Base-by-base conservation (phyloP, 1,284 basidiomycete species). In the Flammula alnicola region DNA sequence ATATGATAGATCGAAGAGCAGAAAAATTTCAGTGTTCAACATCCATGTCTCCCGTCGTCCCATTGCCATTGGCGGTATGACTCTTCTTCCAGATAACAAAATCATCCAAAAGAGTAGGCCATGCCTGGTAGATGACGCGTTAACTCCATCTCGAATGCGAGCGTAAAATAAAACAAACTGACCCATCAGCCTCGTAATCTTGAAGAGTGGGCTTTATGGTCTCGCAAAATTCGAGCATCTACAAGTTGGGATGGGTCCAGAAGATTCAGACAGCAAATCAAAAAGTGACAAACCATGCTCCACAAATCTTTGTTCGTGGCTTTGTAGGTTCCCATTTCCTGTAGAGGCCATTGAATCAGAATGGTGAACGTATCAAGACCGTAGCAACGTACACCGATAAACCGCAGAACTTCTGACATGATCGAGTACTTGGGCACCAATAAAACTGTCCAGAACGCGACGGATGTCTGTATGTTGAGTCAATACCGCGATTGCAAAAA, bases 271-370 rank as follows among this genome's bases (percentile, higher is more conserved):
- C 14, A 25, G 19, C 6, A 33, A 49, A 41, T 16, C 38, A 20
- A 4, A 41, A 25, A 22, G 46, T 16, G 7, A 70, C 75, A n/a
- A 51, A 88, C 88, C 88, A 91, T 91, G 48, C 66, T 78, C 89
- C 89, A 91, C n/a, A 91, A 67, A 67, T 91, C 89, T 61, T 90
- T 91, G 63, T 88, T 91, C 5, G 81, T 81, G 0, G 84, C 86
- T 60, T 83, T 90, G 67, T 87, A 88, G 1, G 72, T 76, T 6
- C 75, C 77, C 47, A 75, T 79, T 52, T 84, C 79, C 84, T 90
- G 39, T 27, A 10, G 32, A 53, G 23, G 36, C 27, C 14, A 47
- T 22, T n/a, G 16, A n/a, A 29, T 22, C 4, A 27, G 19, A 46
- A 17, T 7, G 20, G 12, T 16, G 22, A 16, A 29, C 19, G 36